Evolutionary conservation across 495 filamentous ascomycete species (phyloP), one percentile per base, ranked within the genome.

Genomic region (Letharia lupina): DNA sequence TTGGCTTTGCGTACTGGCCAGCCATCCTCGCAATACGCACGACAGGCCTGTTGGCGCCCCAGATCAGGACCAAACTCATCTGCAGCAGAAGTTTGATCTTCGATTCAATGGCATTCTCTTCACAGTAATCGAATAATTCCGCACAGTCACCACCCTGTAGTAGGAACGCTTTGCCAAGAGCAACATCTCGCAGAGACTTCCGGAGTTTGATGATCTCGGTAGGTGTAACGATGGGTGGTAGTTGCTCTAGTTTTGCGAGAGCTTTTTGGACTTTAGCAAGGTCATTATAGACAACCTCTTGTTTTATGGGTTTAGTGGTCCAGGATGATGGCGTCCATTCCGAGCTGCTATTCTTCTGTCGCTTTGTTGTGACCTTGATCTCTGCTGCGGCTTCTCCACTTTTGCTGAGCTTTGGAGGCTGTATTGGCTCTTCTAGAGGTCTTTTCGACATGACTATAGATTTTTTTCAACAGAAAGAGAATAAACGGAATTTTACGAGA

Each of bases 81-180:
- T 98, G 93, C 47, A 98, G 81, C 18, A 97, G 82, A 15, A 98
- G 85, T 77, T 98, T 98, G 76, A 97, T 91, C 80, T 97, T 98
- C 40, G 91, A 87, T 73, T 97, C 90, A 69, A 98, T 96, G 70
- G 89, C 89, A 44, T 83, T 80, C 72, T 91, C 87, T 71, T 91
- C 86, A 76, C 94, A 98, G 82, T 98, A 98, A 76, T 93, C 90
- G 71, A 98, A 98, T 9, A 98, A 81, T 79, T 98, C 94, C 8
- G 94, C 94, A 72, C 94, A 98, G 77, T 98, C 94, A 78, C 79
- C 94, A 62, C 94, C 94, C 79, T 98, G 94, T 16, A 98, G 84
- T 15, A 98, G 84, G 73, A 98, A 97, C 16, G 93, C 91, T 65
- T 96, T 91, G 48, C 94, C 94, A 41, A 91, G 80, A 4, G 94